Evolutionary conservation across 495 filamentous ascomycete species (phyloP), one percentile per base, ranked within the genome.

Genomic region (Terfezia claveryi): DNA sequence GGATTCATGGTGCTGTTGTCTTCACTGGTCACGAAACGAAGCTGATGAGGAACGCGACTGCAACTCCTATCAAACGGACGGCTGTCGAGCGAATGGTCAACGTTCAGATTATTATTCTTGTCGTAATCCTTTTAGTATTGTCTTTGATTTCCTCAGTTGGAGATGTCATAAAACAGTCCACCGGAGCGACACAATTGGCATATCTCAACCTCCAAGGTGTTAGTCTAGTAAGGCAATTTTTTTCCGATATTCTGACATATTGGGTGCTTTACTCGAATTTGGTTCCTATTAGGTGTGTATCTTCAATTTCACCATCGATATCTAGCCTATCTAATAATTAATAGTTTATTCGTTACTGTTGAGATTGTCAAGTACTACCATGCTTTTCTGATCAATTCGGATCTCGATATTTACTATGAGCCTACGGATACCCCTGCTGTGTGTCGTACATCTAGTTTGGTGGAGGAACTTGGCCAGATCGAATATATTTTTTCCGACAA

Each of bases 21-120:
- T 99, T 99, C 60, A 99, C 88, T 17, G 92, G 92, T 55, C 92
- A 99, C 67, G 89, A 99, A 70, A 96, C 92, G 32, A 99, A 99
- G 67, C 73, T 99, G 61, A 96, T 99, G 92, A 78, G 92, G 56
- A 99, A 99, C 66, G 92, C 92, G 32, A 96, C 89, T 9, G 92
- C 92, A 11, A 83, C 92, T 2, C 91, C 92, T 38, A 96, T 99
- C 68, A 99, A 99, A 72, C 80, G 86, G 51, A 99, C 92, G 7
- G 85, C 85, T 41, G 91, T 99, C 7, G 92, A 96, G 67, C 77
- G 80, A 44, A 83, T 85, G 71, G 80, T 99, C 44, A 99, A 99
- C 67, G 75, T 81, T 54, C 84, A 96, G 55, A 94, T 99, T 56
- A 70, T 96, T 54, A 83, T 91, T 72, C 74, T 99, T 32, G 80